phyloP scores from a whole-genome alignment of 306 rosid species.

The Senna siamea region DNA sequence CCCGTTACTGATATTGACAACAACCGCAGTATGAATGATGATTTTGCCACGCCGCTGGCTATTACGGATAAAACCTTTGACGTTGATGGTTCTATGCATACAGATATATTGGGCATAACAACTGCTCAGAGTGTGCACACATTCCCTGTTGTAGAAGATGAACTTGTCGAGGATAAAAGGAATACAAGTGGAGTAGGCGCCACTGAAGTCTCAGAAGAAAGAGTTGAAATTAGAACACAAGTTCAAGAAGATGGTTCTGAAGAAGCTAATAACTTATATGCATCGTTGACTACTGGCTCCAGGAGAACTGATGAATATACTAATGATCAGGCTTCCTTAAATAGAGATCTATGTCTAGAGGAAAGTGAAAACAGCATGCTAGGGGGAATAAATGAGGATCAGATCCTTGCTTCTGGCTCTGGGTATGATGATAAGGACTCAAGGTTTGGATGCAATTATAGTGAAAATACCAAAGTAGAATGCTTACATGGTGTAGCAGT shows the following conservation, averaged over 20 bases:
- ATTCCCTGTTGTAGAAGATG: constrained; percentile 49
- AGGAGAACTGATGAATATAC: constrained; percentile 50
- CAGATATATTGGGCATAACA: constrained; percentile 48
- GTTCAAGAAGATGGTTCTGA: constrained; percentile 49
- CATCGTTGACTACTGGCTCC: constrained; percentile 46
- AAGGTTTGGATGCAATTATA: constrained; percentile 39
- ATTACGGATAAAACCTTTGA: constrained; percentile 50
- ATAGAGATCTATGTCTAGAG: constrained; percentile 49
- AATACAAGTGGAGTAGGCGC: constrained; percentile 46
- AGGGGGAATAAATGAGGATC: constrained; percentile 55
- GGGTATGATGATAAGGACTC: constrained; percentile 61
- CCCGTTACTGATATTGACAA: constrained; percentile 46
- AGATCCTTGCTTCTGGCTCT: constrained; percentile 45
- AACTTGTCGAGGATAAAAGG: constrained; percentile 38
- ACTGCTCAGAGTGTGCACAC: constrained; percentile 51
- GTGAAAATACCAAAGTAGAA: constrained; percentile 50
- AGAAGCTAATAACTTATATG: constrained; percentile 35
- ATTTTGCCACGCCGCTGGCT: constrained; percentile 39
- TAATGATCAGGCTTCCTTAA: constrained; percentile 46
- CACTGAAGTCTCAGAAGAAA: constrained; percentile 43
- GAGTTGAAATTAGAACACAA: constrained; percentile 47
- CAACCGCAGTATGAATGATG: constrained; percentile 37
- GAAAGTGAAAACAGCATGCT: constrained; percentile 47
- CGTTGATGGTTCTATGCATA: constrained; percentile 50
- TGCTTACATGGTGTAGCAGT: constrained; percentile 46